Evolutionary conservation across 2,329 filamentous ascomycete genomes (phyloP).

Genomic region (Aspergillus pseudoviridinutans): DNA sequence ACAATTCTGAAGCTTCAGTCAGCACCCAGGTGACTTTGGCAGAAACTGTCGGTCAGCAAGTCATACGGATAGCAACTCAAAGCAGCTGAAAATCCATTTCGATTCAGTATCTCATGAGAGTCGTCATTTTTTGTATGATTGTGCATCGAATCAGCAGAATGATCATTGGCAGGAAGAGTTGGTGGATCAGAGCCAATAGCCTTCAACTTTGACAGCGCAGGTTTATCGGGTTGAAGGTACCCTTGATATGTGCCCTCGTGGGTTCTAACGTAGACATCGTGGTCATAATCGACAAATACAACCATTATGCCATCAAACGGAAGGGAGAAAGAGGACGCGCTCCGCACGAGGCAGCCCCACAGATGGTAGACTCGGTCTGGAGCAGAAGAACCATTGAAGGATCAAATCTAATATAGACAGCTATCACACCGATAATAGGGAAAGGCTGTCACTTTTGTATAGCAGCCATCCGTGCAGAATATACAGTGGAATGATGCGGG

Average conservation of each 20-base stretch:
- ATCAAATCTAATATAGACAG: neutral
- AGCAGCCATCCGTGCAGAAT: neutral
- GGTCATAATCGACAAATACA: conserved; percentile 46
- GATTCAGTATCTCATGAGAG: conserved; percentile 19
- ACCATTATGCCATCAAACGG: conserved; percentile 38
- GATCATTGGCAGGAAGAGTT: conserved; percentile 7
- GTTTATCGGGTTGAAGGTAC: conserved; percentile 20
- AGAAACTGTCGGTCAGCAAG: conserved; percentile 11
- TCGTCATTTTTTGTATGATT: neutral
- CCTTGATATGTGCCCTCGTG: conserved; percentile 12
- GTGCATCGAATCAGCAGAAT: conserved; percentile 3
- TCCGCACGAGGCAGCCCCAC: conserved; percentile 11
- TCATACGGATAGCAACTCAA: conserved; percentile 49
- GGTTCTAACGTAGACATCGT: conserved; percentile 24
- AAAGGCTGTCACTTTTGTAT: neutral
- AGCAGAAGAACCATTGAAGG: conserved; percentile 15
- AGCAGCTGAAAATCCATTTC: conserved; percentile 39
- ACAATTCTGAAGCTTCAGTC: conserved; percentile 59
- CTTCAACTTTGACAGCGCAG: conserved; percentile 18
- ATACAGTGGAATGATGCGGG: conserved; percentile 26
- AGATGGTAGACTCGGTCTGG: conserved; percentile 1
- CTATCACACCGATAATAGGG: neutral
- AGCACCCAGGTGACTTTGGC: conserved; percentile 12
- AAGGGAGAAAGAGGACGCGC: neutral
- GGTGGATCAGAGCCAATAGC: conserved; percentile 7